phyloP scores from a whole-genome alignment of 169 alveolate species.

The Pseudocohnilembus persalinus region DNA sequence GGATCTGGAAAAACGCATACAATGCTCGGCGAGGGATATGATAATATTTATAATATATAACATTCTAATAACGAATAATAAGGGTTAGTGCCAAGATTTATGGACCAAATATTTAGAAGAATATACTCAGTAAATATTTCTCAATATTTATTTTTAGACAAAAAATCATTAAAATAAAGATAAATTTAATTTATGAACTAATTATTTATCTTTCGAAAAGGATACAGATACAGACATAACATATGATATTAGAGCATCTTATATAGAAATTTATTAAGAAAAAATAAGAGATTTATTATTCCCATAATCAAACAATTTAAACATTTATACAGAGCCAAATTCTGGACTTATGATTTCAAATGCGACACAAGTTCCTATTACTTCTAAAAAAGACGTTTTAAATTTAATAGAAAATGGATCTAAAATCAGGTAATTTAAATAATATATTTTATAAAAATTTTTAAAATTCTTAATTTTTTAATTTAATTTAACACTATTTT shows the following conservation, averaged over 20 bases:
- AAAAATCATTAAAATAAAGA: too few relatives aligned
- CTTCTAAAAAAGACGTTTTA: constrained; percentile 85
- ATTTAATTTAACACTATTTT: too few relatives aligned
- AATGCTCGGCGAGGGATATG: neutral
- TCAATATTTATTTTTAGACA: too few relatives aligned
- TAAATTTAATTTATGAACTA: too few relatives aligned
- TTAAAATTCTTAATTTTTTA: too few relatives aligned
- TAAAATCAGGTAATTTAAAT: constrained; percentile 82
- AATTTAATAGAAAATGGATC: constrained; percentile 73
- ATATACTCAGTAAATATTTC: neutral
- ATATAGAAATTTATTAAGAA: constrained; percentile 90
- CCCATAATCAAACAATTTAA: constrained; percentile 41
- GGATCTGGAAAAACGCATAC: neutral
- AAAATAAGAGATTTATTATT: constrained; percentile 84
- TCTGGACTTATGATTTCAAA: constrained; percentile 33
- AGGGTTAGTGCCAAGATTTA: neutral
- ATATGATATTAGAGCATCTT: constrained; percentile 66
- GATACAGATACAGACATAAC: neutral
- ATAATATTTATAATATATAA: too few relatives aligned
- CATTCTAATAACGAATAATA: neutral
- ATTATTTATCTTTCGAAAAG: neutral
- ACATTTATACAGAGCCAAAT: neutral
- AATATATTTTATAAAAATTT: too few relatives aligned
- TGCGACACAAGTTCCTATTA: constrained; percentile 78
- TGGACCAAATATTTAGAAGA: neutral